phyloP scores from a whole-genome alignment of 1,139 yeast genomes.

The Magnusiomyces clavatus region DNA sequence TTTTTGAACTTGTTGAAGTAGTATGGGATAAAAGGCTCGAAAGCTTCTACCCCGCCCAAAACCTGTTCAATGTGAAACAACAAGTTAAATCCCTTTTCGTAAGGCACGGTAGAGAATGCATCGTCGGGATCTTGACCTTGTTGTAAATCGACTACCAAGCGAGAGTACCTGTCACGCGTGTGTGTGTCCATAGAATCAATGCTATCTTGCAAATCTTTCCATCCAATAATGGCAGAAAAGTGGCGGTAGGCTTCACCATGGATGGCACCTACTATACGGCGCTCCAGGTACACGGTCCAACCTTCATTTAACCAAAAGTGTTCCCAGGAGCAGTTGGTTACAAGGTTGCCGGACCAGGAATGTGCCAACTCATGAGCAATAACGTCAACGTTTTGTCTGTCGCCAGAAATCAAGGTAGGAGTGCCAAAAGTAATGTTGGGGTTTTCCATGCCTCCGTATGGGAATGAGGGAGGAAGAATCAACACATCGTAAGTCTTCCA shows the following conservation, averaged over 20 bases:
- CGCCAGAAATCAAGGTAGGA: conserved; percentile 81
- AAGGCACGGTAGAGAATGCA: conserved; percentile 80
- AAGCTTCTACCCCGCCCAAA: conserved; percentile 53
- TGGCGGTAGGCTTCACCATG: conserved; percentile 76
- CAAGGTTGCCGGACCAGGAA: conserved; percentile 87
- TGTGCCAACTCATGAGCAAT: conserved; percentile 91
- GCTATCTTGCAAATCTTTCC: conserved; percentile 69
- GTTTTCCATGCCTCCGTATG: conserved; percentile 95
- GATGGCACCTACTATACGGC: conserved; percentile 69
- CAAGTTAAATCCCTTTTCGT: conserved; percentile 83
- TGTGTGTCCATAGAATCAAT: conserved; percentile 47
- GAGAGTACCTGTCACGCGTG: conserved; percentile 46
- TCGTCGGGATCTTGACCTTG: conserved; percentile 77
- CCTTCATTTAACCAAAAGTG: conserved; percentile 96
- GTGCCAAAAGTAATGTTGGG: conserved; percentile 89
- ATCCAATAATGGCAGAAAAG: conserved; percentile 78
- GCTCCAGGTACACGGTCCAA: conserved; percentile 88
- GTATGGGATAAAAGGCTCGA: conserved; percentile 72
- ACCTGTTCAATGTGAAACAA: conserved; percentile 63
- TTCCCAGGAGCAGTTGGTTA: conserved; percentile 86
- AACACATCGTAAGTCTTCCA: conserved; percentile 81
- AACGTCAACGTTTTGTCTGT: conserved; percentile 78
- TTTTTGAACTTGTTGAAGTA: conserved; percentile 66
- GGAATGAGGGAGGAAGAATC: conserved; percentile 76
- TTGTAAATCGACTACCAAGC: conserved; percentile 61